phyloP scores from a whole-genome alignment of 164 flowering plant species.

The Stephania japonica region DNA sequence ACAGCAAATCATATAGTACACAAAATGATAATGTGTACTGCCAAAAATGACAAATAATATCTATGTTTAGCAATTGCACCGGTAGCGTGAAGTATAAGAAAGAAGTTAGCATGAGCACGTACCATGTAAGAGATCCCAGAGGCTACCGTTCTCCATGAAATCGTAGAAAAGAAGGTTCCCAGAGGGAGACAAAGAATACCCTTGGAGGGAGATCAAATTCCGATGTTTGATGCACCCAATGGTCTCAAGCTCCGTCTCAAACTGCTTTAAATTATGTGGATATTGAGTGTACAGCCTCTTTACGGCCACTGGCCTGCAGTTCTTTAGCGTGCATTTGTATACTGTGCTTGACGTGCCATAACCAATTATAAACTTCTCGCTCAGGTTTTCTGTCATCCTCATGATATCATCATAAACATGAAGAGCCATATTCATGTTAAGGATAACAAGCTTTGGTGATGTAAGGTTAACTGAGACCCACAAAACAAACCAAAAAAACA shows the following conservation, averaged over 20 bases:
- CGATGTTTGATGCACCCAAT: conserved; percentile 95
- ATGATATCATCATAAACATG: conserved; percentile 96
- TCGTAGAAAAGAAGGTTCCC: conserved; percentile 95
- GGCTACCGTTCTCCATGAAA: conserved; percentile 99
- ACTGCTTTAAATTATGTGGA: conserved; percentile 76
- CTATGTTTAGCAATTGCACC: background rate
- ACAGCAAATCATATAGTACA: background rate
- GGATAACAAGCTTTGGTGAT: conserved; percentile 88
- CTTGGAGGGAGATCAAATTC: conserved; percentile 92
- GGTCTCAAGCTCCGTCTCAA: conserved; percentile 90
- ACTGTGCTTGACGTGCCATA: conserved; percentile 97
- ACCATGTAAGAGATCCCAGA: conserved; percentile 98
- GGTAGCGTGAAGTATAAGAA: no score
- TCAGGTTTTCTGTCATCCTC: conserved; percentile 98
- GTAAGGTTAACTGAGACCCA: conserved; percentile 45
- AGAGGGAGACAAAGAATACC: conserved; percentile 74
- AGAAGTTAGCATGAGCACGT: conserved; percentile 9
- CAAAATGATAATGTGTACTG: background rate
- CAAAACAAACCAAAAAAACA: background rate
- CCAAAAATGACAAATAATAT: background rate
- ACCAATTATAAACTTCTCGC: conserved; percentile 90
- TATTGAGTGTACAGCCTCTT: conserved; percentile 80
- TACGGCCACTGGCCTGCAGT: conserved; percentile 90
- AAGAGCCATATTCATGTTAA: conserved; percentile 97
- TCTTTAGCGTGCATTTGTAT: conserved; percentile 88